Base-by-base conservation (phyloP, 2,329 filamentous ascomycete genomes). In the Thyridium curvatum region DNA sequence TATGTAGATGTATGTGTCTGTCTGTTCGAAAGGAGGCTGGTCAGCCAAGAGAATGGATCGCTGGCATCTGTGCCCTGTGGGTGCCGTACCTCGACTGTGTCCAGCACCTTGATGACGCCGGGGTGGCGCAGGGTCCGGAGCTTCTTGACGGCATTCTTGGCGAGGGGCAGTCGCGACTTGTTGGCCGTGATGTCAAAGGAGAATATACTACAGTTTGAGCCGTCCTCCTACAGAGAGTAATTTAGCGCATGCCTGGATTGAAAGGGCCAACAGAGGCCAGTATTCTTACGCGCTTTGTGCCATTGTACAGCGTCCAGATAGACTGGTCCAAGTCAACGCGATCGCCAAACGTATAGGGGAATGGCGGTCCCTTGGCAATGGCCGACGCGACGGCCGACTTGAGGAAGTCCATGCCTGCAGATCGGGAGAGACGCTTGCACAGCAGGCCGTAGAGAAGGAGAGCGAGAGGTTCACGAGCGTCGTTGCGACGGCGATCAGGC, bases 351-450 rank as follows among this genome's bases (percentile, higher is more conserved):
- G 77, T 83, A 60, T 95, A 97, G 4, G 89, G 89, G 57, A 96
- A 94, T 6, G 90, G 83, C 38, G 90, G 89, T 2, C 91, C 90
- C 61, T 95, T 93, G 34, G 93, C 87, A 54, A 98, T 97, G 51
- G 90, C 91, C 45, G 93, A 97, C 34, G 90, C 91, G 58, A 97
- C 89, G 38, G 93, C 93, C 45, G 90, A 97, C 67, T 97, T 97
- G 58, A 98, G 77, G 57, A 97, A 97, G 62, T 98, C 90, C 93
- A 98, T 98, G 50, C 43, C 37, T 37, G 28, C 34, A 41, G 29
- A 8, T 18, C 34, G 14, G 34, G 10, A 26, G 7, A 34, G n/a
- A 31, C n/a, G 15, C 5, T n/a, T n/a, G 37, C 28, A 2, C 16
- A 13, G 18, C 26, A 10, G 12, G 18, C 10, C n/a, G 30, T n/a